These are phyloP conservation scores for Trametes versicolor DNA, from an alignment of 1,284 basidiomycete genomes.

Conservation along the genomic window DNA sequence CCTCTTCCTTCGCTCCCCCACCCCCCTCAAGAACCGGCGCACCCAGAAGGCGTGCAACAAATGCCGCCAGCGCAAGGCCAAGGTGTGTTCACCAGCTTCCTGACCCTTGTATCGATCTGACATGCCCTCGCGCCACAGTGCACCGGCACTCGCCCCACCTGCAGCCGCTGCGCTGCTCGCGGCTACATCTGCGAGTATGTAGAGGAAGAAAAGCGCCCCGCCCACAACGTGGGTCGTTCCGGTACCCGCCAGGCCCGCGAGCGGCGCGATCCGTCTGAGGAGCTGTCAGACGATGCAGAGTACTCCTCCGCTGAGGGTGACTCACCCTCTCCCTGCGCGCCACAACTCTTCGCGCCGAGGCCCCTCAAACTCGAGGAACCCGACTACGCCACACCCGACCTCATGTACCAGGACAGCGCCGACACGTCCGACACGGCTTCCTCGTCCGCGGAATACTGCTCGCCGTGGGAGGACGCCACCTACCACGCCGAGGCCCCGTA, in stretches of 20 bases:
- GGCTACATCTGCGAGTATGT: conserved; percentile 52
- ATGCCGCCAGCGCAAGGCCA: conserved; percentile 57
- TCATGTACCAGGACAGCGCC: conserved; percentile 29
- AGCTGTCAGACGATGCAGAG: conserved; percentile 21
- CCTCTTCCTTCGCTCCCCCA: conserved; percentile 54
- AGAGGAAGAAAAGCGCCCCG: conserved; percentile 39
- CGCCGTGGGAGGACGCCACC: conserved; percentile 23
- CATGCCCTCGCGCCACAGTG: conserved; percentile 44
- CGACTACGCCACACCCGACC: conserved; percentile 28
- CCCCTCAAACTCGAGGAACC: conserved; percentile 37
- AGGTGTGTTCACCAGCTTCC: conserved; percentile 42
- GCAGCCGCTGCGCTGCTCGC: conserved; percentile 50
- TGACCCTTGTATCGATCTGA: conserved; percentile 4
- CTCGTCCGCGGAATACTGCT: conserved; percentile 14
- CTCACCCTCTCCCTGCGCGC: conserved; percentile 18
- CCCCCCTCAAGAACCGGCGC: conserved; percentile 51
- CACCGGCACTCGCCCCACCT: conserved; percentile 52
- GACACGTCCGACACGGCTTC: conserved; percentile 16
- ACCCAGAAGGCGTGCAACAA: conserved; percentile 55
- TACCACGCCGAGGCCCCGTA: conserved; percentile 13
- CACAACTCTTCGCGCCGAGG: conserved; percentile 19
- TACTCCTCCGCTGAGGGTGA: conserved; percentile 24
- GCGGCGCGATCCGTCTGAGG: conserved; percentile 26
- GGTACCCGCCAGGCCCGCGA: conserved; percentile 7
- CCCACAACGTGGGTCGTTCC: conserved; percentile 1